Evolutionary conservation across 345 rosid species (phyloP).

Genomic region (Garcia nutans): DNA sequence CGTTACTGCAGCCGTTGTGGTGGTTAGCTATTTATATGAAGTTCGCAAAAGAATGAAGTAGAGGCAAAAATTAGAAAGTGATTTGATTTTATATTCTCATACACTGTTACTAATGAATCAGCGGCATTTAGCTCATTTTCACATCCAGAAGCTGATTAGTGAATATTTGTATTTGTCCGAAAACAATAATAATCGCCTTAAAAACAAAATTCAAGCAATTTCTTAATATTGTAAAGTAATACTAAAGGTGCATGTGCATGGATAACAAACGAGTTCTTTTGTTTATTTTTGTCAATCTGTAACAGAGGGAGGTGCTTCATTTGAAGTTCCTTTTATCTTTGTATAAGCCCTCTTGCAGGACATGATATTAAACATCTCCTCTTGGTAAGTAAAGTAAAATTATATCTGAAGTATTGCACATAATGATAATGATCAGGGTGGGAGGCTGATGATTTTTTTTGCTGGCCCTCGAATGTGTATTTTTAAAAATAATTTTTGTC

Average conservation of each 20-base stretch:
- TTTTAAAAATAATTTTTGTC: too few species aligned
- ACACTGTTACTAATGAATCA: neutral
- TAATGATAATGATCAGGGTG: too few species aligned
- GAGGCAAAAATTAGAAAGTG: neutral
- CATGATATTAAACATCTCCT: too few species aligned
- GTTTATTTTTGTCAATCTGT: too few species aligned
- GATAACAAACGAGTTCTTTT: too few species aligned
- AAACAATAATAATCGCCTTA: neutral
- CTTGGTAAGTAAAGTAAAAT: too few species aligned
- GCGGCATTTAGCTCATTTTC: neutral
- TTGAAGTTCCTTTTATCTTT: too few species aligned
- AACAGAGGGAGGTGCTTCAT: too few species aligned
- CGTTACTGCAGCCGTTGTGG: constrained; percentile 79
- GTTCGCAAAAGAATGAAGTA: constrained; percentile 65
- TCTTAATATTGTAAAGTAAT: neutral
- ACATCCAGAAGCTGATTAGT: constrained; percentile 11
- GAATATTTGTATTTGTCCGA: neutral
- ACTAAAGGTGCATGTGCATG: neutral
- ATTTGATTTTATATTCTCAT: neutral
- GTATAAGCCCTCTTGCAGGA: too few species aligned
- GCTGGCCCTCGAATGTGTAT: too few species aligned
- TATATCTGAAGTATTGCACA: too few species aligned
- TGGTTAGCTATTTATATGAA: constrained; percentile 77
- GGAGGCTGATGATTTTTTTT: too few species aligned
- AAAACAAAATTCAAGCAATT: neutral